Base-by-base conservation (phyloP, 1,139 yeast species). In the Dujonia santamariae region DNA sequence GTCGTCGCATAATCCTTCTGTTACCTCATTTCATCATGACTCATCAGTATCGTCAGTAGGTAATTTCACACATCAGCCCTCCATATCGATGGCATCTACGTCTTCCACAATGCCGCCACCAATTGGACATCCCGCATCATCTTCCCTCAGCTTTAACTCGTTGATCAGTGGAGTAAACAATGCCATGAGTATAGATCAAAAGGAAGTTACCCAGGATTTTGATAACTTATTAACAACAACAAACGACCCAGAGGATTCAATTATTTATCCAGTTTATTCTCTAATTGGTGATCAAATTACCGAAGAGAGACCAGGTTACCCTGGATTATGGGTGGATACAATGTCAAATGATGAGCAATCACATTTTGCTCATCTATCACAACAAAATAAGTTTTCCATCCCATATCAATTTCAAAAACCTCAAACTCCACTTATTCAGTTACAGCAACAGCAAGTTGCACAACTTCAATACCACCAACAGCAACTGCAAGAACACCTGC, bases 261-360 rank as follows among this genome's bases (percentile, higher is more conserved):
- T 67, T 37, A 60, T 66, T 9, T 67, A 64, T 36, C 72, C 72
- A 1, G 63, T 66, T 11, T 67, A 67, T 41, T 53, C 64, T 3
- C 17, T 35, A 11, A 50, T 62, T 22, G 50, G 39, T 18, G 34
- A 37, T 26, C 28, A 24, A 12, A 11, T 6, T 6, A 6, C 6
- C 6, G 6, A 6, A 7, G 6, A 6, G 20, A 39, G 15, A 28
- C 19, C 37, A n/a, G n/a, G 21, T 15, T 23, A 27, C 9, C 23
- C n/a, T n/a, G n/a, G n/a, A n/a, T n/a, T n/a, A n/a, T n/a, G n/a
- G n/a, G n/a, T n/a, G n/a, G n/a, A n/a, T n/a, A n/a, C n/a, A n/a
- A n/a, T n/a, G n/a, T n/a, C n/a, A n/a, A n/a, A n/a, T n/a, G n/a
- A n/a, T n/a, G n/a, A n/a, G n/a, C n/a, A n/a, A n/a, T n/a, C n/a